Conservation (phyloP, 1,284 basidiomycete genomes). For the Trametes versicolor region DNA sequence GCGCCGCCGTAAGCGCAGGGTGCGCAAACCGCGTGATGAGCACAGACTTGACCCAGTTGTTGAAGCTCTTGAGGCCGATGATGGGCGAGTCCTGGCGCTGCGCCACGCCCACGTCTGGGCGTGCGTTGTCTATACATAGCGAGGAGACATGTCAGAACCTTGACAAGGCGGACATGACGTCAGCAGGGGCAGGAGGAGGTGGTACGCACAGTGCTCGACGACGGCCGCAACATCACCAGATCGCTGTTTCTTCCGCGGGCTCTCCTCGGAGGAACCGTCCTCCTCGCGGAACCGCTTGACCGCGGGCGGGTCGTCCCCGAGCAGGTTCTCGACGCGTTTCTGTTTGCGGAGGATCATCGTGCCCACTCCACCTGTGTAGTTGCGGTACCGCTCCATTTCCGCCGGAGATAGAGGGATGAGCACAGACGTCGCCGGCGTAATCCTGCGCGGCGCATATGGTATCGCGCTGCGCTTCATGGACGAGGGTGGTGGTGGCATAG, state of each 20-base stretch:
- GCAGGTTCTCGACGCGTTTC: constrained; percentile 57
- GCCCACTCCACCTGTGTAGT: constrained; percentile 64
- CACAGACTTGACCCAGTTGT: constrained; percentile 99
- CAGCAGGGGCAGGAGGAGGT: constrained; percentile 16
- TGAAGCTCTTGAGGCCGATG: constrained; percentile 96
- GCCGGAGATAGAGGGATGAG: constrained; percentile 69
- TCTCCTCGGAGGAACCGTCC: constrained; percentile 52
- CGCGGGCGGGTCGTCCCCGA: constrained; percentile 27
- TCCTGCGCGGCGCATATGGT: constrained; percentile 74
- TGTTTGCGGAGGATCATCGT: constrained; percentile 66
- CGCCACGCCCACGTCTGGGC: constrained; percentile 89
- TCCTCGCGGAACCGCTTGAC: constrained; percentile 60
- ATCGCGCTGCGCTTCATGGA: constrained; percentile 42
- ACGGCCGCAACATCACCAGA: constrained; percentile 74
- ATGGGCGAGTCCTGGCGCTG: constrained; percentile 94
- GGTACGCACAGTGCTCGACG: constrained; percentile 73
- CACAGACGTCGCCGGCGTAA: constrained; percentile 68
- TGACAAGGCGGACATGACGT: constrained; percentile 17
- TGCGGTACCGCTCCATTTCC: constrained; percentile 69
- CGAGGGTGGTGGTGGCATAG: constrained; percentile 35
- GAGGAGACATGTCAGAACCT: constrained; percentile 11
- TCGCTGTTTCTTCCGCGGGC: constrained; percentile 60
- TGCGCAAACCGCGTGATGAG: constrained; percentile 89
- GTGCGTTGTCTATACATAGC: constrained; percentile 78
- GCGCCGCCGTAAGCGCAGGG: constrained; percentile 57